Evolutionary conservation across 78 protist species (phyloP).

Genomic region (Cavenderia fasciculata): DNA sequence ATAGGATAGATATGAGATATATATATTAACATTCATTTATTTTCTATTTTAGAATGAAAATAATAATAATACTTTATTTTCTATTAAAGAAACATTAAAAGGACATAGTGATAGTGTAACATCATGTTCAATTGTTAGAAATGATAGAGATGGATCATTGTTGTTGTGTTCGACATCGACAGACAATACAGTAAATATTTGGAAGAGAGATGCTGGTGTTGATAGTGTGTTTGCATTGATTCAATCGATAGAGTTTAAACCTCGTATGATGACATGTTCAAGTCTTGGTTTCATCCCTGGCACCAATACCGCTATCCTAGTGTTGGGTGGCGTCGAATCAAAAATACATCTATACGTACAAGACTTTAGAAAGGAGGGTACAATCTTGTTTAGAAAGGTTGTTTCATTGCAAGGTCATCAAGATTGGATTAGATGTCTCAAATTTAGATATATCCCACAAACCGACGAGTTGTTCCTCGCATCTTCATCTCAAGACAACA

Average conservation of each 20-base stretch:
- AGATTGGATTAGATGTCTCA: conserved; percentile 72
- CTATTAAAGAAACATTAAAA: not conserved
- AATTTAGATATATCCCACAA: not conserved
- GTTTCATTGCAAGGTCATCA: conserved; percentile 81
- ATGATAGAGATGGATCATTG: conserved; percentile 53
- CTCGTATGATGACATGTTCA: conserved; percentile 71
- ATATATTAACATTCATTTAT: not conserved
- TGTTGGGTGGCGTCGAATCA: conserved; percentile 73
- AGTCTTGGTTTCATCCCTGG: conserved; percentile 46
- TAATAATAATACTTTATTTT: no score
- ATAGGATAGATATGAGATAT: not conserved
- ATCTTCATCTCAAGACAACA: conserved; percentile 72
- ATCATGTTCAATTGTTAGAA: conserved; percentile 17
- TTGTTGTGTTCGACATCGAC: conserved; percentile 67
- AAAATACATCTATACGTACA: conserved; percentile 65
- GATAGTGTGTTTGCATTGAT: conserved; percentile 10
- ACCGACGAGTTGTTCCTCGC: conserved; percentile 54
- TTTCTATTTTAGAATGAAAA: not conserved
- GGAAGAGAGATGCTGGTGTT: conserved; percentile 24
- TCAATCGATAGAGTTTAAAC: conserved; percentile 65
- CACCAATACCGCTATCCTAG: conserved; percentile 36
- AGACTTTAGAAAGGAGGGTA: not conserved
- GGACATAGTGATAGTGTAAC: conserved; percentile 74
- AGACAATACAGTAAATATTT: conserved; percentile 57
- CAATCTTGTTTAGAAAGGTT: conserved; percentile 29